These are phyloP conservation scores for Rostrohypoxylon terebratum DNA, from an alignment of 495 filamentous ascomycete genomes.

Conservation along the genomic window DNA sequence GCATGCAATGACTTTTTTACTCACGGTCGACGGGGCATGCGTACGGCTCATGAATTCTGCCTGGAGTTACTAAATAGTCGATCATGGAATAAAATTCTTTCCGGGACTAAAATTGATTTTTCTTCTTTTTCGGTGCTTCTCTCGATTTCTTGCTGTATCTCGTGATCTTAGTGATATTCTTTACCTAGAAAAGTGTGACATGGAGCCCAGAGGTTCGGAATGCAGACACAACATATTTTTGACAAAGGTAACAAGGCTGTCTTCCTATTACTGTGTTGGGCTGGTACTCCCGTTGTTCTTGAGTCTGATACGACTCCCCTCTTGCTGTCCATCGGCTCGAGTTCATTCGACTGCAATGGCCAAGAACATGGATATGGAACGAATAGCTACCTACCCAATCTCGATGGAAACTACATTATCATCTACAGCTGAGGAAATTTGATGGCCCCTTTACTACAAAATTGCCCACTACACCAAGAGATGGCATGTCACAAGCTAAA, in stretches of 20 bases:
- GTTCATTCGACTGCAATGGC: too few species aligned
- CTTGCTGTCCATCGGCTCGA: too few species aligned
- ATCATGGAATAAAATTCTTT: slow-evolving; percentile 49
- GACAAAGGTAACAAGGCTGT: not conserved
- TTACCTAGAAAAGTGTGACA: not conserved
- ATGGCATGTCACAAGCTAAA: too few species aligned
- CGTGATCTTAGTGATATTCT: not conserved
- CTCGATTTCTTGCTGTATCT: not conserved
- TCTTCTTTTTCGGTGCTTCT: slow-evolving; percentile 13
- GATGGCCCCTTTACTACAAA: too few species aligned
- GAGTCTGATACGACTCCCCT: too few species aligned
- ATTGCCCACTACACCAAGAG: too few species aligned
- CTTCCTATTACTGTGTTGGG: not conserved
- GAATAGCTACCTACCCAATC: too few species aligned
- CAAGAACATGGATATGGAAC: too few species aligned
- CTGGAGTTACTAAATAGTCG: slow-evolving; percentile 52
- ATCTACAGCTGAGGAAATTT: too few species aligned
- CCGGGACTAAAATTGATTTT: slow-evolving; percentile 43
- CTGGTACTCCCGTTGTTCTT: not conserved
- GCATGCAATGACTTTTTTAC: slow-evolving; percentile 44
- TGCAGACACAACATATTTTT: too few species aligned
- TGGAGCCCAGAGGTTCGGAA: not conserved
- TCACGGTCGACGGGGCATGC: slow-evolving; percentile 50
- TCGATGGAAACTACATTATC: too few species aligned
- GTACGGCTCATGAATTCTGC: slow-evolving; percentile 51